A percentile compares a stretch with the other conserved stretches of the same genome.
phyloP scores from a whole-genome alignment of 179 eudicot species.

The Silene coronaria region DNA sequence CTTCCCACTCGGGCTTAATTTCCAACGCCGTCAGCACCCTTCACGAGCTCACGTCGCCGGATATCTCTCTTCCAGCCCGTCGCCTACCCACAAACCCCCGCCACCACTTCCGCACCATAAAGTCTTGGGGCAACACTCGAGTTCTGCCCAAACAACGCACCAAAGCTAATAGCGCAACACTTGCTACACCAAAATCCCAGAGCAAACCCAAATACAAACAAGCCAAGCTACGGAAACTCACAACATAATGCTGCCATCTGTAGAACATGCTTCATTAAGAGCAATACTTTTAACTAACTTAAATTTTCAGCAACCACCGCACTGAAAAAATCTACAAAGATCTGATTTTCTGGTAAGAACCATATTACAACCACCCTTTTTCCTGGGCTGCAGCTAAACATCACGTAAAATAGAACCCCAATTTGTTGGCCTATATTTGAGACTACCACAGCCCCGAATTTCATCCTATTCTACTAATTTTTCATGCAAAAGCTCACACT shows the following conservation, averaged over 20 bases:
- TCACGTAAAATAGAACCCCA: not conserved
- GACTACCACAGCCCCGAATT: not conserved
- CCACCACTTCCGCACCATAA: too few species aligned
- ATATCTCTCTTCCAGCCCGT: too few species aligned
- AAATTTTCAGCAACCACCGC: not conserved
- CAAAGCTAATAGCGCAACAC: not conserved
- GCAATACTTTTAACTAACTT: not conserved
- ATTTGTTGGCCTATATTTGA: not conserved
- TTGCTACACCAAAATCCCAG: not conserved
- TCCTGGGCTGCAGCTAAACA: not conserved
- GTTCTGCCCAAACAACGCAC: not conserved
- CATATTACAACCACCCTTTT: not conserved
- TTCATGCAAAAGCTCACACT: not conserved
- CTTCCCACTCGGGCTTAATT: too few species aligned
- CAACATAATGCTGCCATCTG: not conserved
- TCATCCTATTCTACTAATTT: not conserved
- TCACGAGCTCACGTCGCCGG: too few species aligned
- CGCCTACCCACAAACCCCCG: too few species aligned
- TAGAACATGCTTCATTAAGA: not conserved
- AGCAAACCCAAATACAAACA: not conserved
- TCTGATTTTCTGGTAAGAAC: not conserved
- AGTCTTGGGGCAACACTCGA: too few species aligned
- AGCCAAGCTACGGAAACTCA: not conserved
- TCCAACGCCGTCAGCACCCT: too few species aligned
- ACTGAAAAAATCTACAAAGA: not conserved